Evolutionary conservation across 176 grass and related monocot genomes (phyloP).

Genomic region (Triticum urartu): DNA sequence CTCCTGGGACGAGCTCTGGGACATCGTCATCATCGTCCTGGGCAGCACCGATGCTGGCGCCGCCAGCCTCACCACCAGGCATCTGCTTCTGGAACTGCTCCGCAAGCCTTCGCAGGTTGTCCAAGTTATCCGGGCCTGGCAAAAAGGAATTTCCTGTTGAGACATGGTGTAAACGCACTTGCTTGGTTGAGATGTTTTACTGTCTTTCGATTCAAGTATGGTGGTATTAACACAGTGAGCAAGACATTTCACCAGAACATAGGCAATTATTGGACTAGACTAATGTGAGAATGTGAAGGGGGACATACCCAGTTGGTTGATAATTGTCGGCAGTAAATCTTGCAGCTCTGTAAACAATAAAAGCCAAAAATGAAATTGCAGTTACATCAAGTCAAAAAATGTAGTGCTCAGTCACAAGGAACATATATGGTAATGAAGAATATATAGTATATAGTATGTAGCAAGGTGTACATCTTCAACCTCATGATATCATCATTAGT

Average conservation of each 20-base stretch:
- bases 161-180: not conserved
- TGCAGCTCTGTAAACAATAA: slow-evolving; percentile 55
- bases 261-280: not conserved
- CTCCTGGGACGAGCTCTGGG: slow-evolving; percentile 67
- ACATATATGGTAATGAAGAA: not conserved
- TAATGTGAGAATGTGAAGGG: not conserved
- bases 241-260: not conserved
- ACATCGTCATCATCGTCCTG: slow-evolving; percentile 69
- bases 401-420: not conserved
- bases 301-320: slow-evolving; percentile 69
- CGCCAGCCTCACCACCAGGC: slow-evolving; percentile 16
- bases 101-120: slow-evolving; percentile 55
- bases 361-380: not conserved
- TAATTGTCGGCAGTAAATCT: slow-evolving; percentile 73
- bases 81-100: slow-evolving; percentile 69
- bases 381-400: not conserved
- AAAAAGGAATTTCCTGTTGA: not conserved
- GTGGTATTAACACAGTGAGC: not conserved
- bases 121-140: slow-evolving; percentile 74
- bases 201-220: not conserved
- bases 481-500: not conserved
- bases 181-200: not conserved
- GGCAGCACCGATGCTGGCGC: slow-evolving; percentile 6
- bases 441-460: no score
- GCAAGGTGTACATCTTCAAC: not conserved